Base-by-base conservation (phyloP, 495 filamentous ascomycete species). In the Sporormia fimetaria region DNA sequence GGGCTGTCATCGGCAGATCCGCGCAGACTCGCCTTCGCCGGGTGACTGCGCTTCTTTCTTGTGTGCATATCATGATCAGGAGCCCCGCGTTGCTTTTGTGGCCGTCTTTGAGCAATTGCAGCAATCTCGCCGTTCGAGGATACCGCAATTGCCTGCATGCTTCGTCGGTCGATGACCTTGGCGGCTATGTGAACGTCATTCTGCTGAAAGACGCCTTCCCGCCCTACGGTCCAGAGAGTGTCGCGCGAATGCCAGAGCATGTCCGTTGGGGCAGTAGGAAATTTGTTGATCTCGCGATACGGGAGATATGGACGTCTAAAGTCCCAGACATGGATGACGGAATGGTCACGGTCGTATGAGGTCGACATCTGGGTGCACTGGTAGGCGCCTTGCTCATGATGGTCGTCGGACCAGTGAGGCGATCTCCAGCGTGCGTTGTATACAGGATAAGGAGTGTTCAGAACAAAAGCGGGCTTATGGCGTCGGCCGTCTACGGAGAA, bases 191-290 rank as follows among this genome's bases (percentile, higher is more conserved):
- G 75, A 24, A 94, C 68, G 59, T 98, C 88, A 33, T 81, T 85
- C 59, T 98, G 90, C 14, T 77, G 76, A 53, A 98, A 94, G 4
- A 74, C 67, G 15, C 84, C 83, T 26, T 85, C 81, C 24, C 77
- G 78, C 4, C 86, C 86, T 27, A 83, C 87, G 12, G 83, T 87
- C 88, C 90, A 98, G 20, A 98, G 63, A 3, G 93, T 67, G 53
- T 94, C 83, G 54, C 87, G 79, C 28, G 85, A 81, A 55, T 80
- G 84, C 92, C 92, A 98, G 20, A 93, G 70, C 36, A 96, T 62
- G 40, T 86, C 82, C 27, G 74, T 76, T 7, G 86, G 78, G 15
- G 79, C 67, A 21, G 59, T 68, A 24, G 79, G 71, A 51, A 87
- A 86, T 30, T 76, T 68, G 52, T 82, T 76, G 42, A 94, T 76